phyloP scores from a whole-genome alignment of 2,329 filamentous ascomycete species.

The Neoarthrinium moseri region DNA sequence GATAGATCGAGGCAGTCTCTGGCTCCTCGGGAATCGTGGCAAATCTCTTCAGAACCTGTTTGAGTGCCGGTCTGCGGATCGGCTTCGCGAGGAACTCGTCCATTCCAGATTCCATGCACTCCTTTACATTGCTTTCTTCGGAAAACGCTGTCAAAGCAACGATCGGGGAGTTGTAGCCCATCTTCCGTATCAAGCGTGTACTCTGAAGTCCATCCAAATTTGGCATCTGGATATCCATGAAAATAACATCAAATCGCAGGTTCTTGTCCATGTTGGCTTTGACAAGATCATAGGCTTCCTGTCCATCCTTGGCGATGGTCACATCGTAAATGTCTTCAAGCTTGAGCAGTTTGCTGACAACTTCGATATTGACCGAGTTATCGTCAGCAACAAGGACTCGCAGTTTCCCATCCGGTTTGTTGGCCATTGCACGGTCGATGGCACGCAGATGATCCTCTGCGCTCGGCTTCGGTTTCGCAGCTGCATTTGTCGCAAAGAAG shows the following conservation, averaged over 20 bases:
- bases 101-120: constrained; percentile 88
- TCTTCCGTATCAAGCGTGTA: constrained; percentile 78
- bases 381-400: constrained; percentile 83
- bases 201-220: constrained; percentile 88
- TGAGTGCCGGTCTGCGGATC: constrained; percentile 80
- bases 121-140: constrained; percentile 84
- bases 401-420: constrained; percentile 62
- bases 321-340: constrained; percentile 83
- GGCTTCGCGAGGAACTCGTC: constrained; percentile 79
- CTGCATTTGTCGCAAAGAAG: constrained; percentile 62
- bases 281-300: constrained; percentile 85
- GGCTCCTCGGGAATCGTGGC: constrained; percentile 76
- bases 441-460: constrained; percentile 63
- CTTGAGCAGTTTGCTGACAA: constrained; percentile 64
- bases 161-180: constrained; percentile 85
- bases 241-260: constrained; percentile 79
- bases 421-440: constrained; percentile 63
- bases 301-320: constrained; percentile 80
- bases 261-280: constrained; percentile 76
- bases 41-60: constrained; percentile 82
- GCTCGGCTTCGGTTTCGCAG: constrained; percentile 27
- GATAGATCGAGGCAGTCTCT: constrained; percentile 36
- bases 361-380: constrained; percentile 57
- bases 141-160: constrained; percentile 89
- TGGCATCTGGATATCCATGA: constrained; percentile 97